Conservation (phyloP, 139 green algal genomes). For the Haematococcus lacustris region DNA sequence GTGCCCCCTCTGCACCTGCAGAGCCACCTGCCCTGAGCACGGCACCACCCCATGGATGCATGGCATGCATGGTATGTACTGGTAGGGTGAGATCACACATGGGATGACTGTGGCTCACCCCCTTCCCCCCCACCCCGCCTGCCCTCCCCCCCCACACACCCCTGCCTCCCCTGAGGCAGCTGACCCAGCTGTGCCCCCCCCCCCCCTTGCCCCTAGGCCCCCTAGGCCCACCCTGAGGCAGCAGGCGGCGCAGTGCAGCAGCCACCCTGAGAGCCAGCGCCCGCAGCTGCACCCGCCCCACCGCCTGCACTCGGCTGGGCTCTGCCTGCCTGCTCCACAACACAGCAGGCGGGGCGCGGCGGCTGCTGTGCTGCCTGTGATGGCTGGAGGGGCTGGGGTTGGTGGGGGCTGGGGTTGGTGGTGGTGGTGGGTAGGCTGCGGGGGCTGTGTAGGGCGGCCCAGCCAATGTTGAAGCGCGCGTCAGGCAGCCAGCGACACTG, state of each 20-base stretch:
- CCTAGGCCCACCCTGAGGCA: background rate
- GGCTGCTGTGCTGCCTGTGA: background rate
- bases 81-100: background rate
- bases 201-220: background rate
- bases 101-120: background rate
- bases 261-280: conserved; percentile 26
- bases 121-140: background rate
- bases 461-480: conserved; percentile 74
- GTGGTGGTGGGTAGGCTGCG: conserved; percentile 9
- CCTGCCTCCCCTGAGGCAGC: background rate
- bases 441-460: conserved; percentile 46
- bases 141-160: background rate
- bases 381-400: background rate
- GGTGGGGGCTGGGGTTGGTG: conserved; percentile 10
- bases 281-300: conserved; percentile 47
- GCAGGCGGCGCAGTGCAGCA: conserved; percentile 10
- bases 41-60: no score
- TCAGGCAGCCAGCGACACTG: conserved; percentile 61
- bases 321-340: conserved; percentile 63
- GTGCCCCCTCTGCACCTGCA: no score
- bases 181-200: background rate
- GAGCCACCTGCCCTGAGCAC: no score
- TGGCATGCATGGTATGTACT: no score
- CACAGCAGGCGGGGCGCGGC: conserved; percentile 36
- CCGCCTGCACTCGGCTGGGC: conserved; percentile 29